A percentile compares a stretch with the other conserved stretches of the same genome.
Conservation (phyloP, 164 flowering plant species). For the Cinnamomum chago region DNA sequence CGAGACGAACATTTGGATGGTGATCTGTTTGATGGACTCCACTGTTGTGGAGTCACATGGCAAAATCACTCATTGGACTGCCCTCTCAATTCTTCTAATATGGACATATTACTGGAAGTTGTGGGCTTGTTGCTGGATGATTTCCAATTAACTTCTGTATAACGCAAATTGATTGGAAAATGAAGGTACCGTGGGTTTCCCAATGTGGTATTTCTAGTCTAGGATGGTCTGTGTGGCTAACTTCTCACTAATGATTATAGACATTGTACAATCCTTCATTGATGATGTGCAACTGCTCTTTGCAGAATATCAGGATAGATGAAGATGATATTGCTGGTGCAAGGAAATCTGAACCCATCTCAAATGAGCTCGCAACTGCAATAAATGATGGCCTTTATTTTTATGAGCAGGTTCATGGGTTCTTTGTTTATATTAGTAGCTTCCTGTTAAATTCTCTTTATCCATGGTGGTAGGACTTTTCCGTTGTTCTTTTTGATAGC, state of each 20-base stretch:
- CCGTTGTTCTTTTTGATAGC: neutral
- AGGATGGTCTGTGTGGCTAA: too few species aligned
- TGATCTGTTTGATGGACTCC: too few species aligned
- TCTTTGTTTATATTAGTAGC: neutral
- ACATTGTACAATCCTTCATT: neutral
- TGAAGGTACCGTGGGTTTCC: too few species aligned
- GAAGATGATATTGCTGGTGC: constrained; percentile 33
- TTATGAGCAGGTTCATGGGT: constrained; percentile 85
- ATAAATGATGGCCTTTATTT: constrained; percentile 89
- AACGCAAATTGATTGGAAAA: too few species aligned
- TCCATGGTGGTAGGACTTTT: neutral
- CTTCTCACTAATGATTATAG: neutral
- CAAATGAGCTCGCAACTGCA: constrained; percentile 74
- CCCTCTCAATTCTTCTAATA: too few species aligned
- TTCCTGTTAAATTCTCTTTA: neutral
- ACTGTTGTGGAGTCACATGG: too few species aligned
- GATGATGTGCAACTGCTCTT: neutral
- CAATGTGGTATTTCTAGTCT: too few species aligned
- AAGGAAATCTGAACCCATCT: constrained; percentile 44
- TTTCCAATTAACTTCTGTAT: too few species aligned
- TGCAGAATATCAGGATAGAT: constrained; percentile 48
- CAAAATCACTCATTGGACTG: too few species aligned
- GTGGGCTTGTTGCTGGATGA: too few species aligned
- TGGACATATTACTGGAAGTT: too few species aligned
- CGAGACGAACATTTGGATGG: too few species aligned